Evolutionary conservation across 805 yeast species (phyloP).

Genomic region (Millerozyma miso): DNA sequence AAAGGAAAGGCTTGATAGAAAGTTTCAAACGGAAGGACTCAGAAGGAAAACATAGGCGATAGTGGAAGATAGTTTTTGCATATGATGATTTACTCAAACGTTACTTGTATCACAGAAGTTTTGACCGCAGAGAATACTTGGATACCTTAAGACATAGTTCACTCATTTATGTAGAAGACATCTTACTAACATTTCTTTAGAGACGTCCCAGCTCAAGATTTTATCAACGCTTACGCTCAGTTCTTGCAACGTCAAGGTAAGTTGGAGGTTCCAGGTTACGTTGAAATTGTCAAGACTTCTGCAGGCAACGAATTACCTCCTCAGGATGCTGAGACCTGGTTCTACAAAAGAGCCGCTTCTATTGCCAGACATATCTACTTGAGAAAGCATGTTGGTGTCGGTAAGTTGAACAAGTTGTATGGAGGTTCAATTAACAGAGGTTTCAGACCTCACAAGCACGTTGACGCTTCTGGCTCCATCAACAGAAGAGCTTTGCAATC

Average conservation of each 20-base stretch:
- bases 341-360: slow-evolving; percentile 99
- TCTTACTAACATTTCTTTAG: slow-evolving; percentile 45
- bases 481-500: slow-evolving; percentile 99
- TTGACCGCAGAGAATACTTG: too few species aligned
- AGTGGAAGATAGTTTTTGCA: too few species aligned
- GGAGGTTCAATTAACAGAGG: slow-evolving; percentile 99
- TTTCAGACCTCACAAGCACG: slow-evolving; percentile 96
- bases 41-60: too few species aligned
- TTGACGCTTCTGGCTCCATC: slow-evolving; percentile 97
- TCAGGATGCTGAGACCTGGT: slow-evolving; percentile 99
- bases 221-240: slow-evolving; percentile 98
- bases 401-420: slow-evolving; percentile 97
- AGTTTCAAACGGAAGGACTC: too few species aligned
- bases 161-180: too few species aligned
- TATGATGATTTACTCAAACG: too few species aligned
- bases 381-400: slow-evolving; percentile 99
- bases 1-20: too few species aligned
- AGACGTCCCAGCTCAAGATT: slow-evolving; percentile 99
- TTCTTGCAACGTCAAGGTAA: slow-evolving; percentile 99
- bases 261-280: slow-evolving; percentile 99
- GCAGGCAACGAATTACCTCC: slow-evolving; percentile 99
- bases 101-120: too few species aligned
- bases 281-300: slow-evolving; percentile 98
- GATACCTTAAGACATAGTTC: too few species aligned
- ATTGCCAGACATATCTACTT: slow-evolving; percentile 99